Evolutionary conservation across 805 yeast genomes (phyloP).

Genomic region (Saccharomyces kudriavzevii): DNA sequence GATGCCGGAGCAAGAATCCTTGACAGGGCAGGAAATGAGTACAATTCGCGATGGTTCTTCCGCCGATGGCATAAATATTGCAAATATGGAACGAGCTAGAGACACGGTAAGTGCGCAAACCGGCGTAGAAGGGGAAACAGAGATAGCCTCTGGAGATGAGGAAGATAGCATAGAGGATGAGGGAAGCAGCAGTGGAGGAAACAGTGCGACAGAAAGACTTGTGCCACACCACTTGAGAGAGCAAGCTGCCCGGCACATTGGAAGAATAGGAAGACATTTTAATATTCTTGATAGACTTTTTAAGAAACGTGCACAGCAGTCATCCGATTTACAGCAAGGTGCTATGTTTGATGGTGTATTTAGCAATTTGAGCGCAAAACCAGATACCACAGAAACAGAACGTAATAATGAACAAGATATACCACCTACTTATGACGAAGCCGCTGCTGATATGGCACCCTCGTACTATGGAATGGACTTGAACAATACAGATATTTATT

Average conservation of each 20-base stretch:
- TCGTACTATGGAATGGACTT: slow-evolving; percentile 94
- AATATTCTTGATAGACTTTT: slow-evolving; percentile 35
- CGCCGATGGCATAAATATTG: background rate
- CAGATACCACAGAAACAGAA: slow-evolving; percentile 38
- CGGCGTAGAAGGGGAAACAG: background rate
- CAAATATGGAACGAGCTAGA: background rate
- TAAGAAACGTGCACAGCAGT: slow-evolving; percentile 13
- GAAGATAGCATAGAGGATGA: slow-evolving; percentile 2
- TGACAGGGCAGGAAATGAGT: background rate
- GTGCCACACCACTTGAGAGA: slow-evolving; percentile 12
- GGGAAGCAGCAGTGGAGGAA: slow-evolving; percentile 1
- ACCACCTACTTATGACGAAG: slow-evolving; percentile 90
- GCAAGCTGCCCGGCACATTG: slow-evolving; percentile 17
- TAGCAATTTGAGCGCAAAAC: slow-evolving; percentile 84
- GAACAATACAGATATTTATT: slow-evolving; percentile 45
- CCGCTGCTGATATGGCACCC: slow-evolving; percentile 87
- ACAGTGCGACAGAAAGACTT: slow-evolving; percentile 6
- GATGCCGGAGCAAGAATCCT: background rate
- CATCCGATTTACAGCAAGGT: slow-evolving; percentile 14
- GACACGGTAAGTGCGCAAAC: background rate
- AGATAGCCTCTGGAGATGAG: background rate
- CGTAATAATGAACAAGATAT: slow-evolving; percentile 36
- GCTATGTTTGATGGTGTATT: slow-evolving; percentile 74
- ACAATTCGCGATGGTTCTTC: background rate
- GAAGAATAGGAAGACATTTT: slow-evolving; percentile 30